Conservation (phyloP, 495 filamentous ascomycete species). For the Penicillium macrosclerotiorum region DNA sequence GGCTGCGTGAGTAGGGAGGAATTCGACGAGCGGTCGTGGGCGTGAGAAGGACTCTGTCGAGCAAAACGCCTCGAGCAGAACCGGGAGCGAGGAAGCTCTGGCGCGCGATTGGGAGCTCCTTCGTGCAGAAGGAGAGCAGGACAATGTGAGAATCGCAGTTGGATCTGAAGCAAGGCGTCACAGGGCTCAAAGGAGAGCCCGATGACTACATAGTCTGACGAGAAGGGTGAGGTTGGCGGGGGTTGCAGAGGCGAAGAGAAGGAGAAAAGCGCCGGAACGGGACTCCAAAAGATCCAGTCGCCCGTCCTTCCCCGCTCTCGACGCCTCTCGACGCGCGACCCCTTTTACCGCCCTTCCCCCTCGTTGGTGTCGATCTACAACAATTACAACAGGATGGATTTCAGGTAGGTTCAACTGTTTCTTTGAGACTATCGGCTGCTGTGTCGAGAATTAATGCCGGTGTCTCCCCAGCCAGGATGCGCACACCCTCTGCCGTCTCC, state of each 20-base stretch:
- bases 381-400: no score
- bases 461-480: neutral
- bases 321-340: slow-evolving; percentile 25
- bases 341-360: slow-evolving; percentile 13
- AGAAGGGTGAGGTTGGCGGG: slow-evolving; percentile 29
- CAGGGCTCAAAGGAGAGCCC: slow-evolving; percentile 38
- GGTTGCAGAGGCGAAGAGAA: slow-evolving; percentile 32
- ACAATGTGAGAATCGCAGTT: slow-evolving; percentile 31
- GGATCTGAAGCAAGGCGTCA: slow-evolving; percentile 27
- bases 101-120: slow-evolving; percentile 28
- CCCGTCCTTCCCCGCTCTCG: slow-evolving; percentile 33
- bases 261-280: slow-evolving; percentile 37
- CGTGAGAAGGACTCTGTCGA: slow-evolving; percentile 2
- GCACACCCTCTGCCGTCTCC: neutral
- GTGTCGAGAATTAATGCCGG: no score
- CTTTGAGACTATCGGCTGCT: no score
- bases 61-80: slow-evolving; percentile 15
- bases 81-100: slow-evolving; percentile 27
- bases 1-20: slow-evolving; percentile 6
- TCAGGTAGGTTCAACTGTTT: no score
- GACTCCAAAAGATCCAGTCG: slow-evolving; percentile 35
- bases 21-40: slow-evolving; percentile 4
- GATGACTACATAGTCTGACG: slow-evolving; percentile 47
- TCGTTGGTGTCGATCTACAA: slow-evolving; percentile 9
- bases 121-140: slow-evolving; percentile 14